Evolutionary conservation across 768 basidiomycete genomes (phyloP).

Genomic region (Rhodotorula diobovata): DNA sequence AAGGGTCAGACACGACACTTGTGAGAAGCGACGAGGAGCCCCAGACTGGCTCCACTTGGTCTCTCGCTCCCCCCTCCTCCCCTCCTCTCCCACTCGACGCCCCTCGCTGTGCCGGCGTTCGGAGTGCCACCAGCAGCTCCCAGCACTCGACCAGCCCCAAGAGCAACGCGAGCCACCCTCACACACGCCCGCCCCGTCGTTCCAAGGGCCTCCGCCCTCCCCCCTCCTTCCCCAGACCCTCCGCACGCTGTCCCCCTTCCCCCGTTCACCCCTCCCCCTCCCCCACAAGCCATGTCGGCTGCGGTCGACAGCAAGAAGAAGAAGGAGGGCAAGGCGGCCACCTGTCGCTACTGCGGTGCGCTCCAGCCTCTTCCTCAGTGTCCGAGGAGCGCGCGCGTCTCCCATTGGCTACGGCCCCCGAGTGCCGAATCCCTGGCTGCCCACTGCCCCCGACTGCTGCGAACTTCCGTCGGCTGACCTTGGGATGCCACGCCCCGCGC

Average conservation of each 20-base stretch:
- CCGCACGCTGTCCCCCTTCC: not conserved
- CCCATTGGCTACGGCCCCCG: not conserved
- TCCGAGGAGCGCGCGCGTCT: not conserved
- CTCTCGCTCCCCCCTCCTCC: too few relatives aligned
- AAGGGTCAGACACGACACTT: too few relatives aligned
- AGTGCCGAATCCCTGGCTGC: not conserved
- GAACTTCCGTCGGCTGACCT: too few relatives aligned
- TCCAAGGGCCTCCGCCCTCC: not conserved
- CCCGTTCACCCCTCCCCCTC: not conserved
- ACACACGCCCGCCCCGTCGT: not conserved
- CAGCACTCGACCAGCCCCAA: too few relatives aligned
- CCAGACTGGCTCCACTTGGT: too few relatives aligned
- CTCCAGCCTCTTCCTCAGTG: not conserved
- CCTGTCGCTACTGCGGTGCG: conserved; percentile 2
- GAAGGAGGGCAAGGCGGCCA: conserved; percentile 8
- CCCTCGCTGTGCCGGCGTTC: too few relatives aligned
- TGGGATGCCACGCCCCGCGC: not conserved
- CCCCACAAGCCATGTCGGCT: not conserved
- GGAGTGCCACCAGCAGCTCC: too few relatives aligned
- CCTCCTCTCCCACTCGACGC: too few relatives aligned
- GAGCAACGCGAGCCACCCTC: not conserved
- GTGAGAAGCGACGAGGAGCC: too few relatives aligned
- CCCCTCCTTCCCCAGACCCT: too few relatives aligned
- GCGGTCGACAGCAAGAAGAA: not conserved
- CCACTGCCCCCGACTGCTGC: too few relatives aligned